phyloP scores from a whole-genome alignment of 306 rosid genomes.

The Casuarina glauca region DNA sequence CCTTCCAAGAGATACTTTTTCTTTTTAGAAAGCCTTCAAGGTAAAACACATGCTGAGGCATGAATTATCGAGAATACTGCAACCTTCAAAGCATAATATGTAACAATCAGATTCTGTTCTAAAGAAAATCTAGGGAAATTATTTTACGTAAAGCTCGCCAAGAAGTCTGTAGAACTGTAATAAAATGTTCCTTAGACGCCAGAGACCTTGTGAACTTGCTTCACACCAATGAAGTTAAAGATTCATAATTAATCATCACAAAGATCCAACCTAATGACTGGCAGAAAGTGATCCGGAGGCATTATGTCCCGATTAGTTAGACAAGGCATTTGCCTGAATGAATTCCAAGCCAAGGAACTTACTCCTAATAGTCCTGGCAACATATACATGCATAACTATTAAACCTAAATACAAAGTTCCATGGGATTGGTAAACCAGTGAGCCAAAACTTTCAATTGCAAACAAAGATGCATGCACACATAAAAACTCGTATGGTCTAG shows the following conservation, averaged over 20 bases:
- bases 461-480: too few species aligned
- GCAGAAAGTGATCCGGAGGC: not conserved
- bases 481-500: too few species aligned
- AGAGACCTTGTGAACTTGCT: not conserved
- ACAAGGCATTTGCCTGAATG: not conserved
- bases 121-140: not conserved
- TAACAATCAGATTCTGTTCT: not conserved
- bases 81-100: not conserved
- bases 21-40: not conserved
- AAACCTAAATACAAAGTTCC: too few species aligned
- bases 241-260: not conserved
- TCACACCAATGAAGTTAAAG: constrained; percentile 1
- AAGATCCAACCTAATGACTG: not conserved
- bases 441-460: too few species aligned
- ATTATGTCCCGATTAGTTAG: not conserved
- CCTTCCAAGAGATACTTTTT: not conserved
- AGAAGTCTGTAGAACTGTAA: not conserved
- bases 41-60: not conserved
- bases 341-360: not conserved
- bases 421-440: too few species aligned
- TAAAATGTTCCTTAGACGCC: not conserved
- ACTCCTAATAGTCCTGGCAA: too few species aligned
- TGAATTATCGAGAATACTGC: not conserved
- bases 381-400: not conserved
- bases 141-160: not conserved